Evolutionary conservation across 73 alveolate genomes (phyloP).

Genomic region (Paramecium primaurelia): DNA sequence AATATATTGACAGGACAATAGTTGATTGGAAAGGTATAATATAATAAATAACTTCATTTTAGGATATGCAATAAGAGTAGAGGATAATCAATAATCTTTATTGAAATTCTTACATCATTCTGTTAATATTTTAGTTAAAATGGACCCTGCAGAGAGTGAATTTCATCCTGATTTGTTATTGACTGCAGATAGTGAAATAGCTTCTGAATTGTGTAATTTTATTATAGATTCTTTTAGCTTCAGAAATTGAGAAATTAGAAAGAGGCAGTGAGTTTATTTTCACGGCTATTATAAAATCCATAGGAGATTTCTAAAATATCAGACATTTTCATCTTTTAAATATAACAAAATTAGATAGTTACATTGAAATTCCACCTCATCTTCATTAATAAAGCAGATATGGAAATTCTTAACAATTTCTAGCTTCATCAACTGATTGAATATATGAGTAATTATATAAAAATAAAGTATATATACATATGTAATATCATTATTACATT

Average conservation of each 20-base stretch:
- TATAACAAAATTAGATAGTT: not conserved
- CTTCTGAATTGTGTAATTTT: not conserved
- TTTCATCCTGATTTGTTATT: constrained; percentile 40
- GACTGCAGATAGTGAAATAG: constrained; percentile 49
- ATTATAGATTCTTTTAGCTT: not conserved
- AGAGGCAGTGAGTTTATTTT: constrained; percentile 30
- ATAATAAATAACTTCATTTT: not conserved
- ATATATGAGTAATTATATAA: not conserved
- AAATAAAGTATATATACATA: not conserved
- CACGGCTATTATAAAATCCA: not conserved
- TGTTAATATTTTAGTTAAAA: constrained; percentile 22
- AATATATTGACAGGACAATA: not conserved
- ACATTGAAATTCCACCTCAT: constrained; percentile 39
- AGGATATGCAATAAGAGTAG: constrained; percentile 47
- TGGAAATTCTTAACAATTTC: not conserved
- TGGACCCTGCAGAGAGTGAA: constrained; percentile 42
- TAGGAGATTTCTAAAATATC: not conserved
- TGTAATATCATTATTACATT: not conserved
- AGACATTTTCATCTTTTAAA: constrained; percentile 11
- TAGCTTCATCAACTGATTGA: not conserved
- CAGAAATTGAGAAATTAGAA: constrained; percentile 10
- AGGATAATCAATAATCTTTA: constrained; percentile 24
- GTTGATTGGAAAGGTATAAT: constrained; percentile 7
- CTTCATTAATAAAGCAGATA: constrained; percentile 13
- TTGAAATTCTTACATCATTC: constrained; percentile 10